Conservation (phyloP, 2,329 filamentous ascomycete species). For the Botrytis cinerea region DNA sequence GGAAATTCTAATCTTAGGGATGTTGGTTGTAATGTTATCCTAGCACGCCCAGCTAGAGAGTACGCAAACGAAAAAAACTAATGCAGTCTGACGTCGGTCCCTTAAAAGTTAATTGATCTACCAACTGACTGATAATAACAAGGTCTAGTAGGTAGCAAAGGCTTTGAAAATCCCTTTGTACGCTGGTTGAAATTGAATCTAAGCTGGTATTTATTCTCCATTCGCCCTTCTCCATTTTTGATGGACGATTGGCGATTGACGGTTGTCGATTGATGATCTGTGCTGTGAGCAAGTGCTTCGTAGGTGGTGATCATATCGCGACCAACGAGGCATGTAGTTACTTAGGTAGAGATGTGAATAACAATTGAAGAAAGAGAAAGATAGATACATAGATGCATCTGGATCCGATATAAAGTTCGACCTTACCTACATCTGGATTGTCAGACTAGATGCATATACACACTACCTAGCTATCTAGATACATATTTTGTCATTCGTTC, state of each 20-base stretch:
- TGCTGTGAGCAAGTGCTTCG: neutral
- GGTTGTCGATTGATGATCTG: neutral
- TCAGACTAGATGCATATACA: neutral
- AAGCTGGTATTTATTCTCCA: neutral
- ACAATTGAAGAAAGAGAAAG: no score
- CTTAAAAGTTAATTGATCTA: neutral
- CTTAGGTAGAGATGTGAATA: neutral
- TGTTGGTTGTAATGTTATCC: no score
- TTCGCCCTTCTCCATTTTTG: neutral
- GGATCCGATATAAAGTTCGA: neutral
- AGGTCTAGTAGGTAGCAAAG: neutral
- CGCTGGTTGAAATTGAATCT: neutral
- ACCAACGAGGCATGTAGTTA: neutral
- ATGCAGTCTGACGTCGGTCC: slow-evolving; percentile 8
- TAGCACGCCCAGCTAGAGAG: no score
- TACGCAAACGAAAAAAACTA: neutral
- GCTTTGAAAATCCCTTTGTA: neutral
- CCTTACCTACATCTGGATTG: neutral
- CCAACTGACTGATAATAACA: no score
- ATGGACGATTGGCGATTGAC: neutral
- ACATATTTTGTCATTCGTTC: neutral
- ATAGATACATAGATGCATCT: neutral
- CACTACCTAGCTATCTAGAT: neutral
- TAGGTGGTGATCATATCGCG: neutral
- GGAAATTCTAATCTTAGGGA: neutral